These are phyloP conservation scores for Colletotrichum cordylinicola DNA, from an alignment of 2,329 filamentous ascomycete species.

Conservation along the genomic window DNA sequence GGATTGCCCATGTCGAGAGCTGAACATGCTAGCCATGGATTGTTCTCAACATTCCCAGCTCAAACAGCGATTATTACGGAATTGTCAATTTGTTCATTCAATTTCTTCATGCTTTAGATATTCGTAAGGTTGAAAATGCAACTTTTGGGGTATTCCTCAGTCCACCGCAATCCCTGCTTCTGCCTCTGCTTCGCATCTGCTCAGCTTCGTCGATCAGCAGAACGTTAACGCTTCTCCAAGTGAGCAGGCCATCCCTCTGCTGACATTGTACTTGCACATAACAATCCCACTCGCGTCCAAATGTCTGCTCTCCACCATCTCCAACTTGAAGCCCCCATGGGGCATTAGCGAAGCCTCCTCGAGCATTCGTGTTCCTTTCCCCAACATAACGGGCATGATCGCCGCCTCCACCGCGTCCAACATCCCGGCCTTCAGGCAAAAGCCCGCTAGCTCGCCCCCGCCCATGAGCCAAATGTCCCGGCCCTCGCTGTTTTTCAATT, in stretches of 20 bases:
- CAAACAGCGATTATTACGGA: rapidly evolving
- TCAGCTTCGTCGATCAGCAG: background rate
- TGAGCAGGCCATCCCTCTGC: background rate
- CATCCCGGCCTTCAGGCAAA: conserved; percentile 32
- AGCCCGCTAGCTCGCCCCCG: conserved; percentile 32
- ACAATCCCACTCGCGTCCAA: conserved; percentile 26
- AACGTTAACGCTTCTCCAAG: conserved; percentile 1
- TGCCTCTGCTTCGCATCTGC: background rate
- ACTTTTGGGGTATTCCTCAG: background rate
- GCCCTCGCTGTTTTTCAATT: conserved; percentile 24
- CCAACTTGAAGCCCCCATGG: conserved; percentile 1
- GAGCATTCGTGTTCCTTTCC: conserved; percentile 30
- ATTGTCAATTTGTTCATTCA: background rate
- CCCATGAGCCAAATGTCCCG: conserved; percentile 43
- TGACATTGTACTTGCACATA: conserved; percentile 24
- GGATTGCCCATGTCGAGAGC: background rate
- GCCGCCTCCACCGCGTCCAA: conserved; percentile 36
- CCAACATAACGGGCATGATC: conserved; percentile 30
- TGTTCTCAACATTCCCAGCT: rapidly evolving
- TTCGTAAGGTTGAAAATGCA: background rate
- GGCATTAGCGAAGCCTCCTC: background rate
- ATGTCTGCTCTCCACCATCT: conserved; percentile 9
- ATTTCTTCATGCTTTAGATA: background rate
- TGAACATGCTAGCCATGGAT: background rate
- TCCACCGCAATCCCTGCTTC: background rate